Evolutionary conservation across 164 flowering plant species (phyloP), one percentile per base, ranked within the genome.

Genomic region (Liquidambar formosana): DNA sequence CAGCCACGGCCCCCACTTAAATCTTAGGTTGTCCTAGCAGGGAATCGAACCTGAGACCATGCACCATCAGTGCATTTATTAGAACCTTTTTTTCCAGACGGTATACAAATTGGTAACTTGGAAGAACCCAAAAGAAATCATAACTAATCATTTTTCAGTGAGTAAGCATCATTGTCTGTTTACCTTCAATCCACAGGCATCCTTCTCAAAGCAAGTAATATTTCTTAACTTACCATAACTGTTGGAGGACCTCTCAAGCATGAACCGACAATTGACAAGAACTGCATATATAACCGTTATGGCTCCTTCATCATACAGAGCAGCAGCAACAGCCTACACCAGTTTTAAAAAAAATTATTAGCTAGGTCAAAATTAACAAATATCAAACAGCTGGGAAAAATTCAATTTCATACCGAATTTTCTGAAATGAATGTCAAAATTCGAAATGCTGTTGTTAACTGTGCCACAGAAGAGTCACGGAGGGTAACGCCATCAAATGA

Each of bases 371-470:
- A 64, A 45, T 27, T 58, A 53, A 47, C 0, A 12, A 16, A 54
- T 4, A 21, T 26, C 52, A 52, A 27, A 18, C 6, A 49, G 45
- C 27, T 43, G 4, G 52, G 25, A 64, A 46, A 47, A 4, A 54
- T 25, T 22, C 10, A 56, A 44, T 47, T 19, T 57, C 91, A 65
- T 87, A 96, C 99, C 69, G 95, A 69, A 71, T 90, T 89, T 75
- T 92, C 99, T n/a, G 99, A 83, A 79, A 96, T 85, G 74, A 84
- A 88, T 48, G 99, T 91, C 78, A 96, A 81, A 80, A 96, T 96
- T 46, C 95, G 82, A 60, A 96, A 79, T 58, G 97, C 83, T 41
- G 99, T 93, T 15, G 97, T 96, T 70, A 96, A 70, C 80, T 96
- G 98, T 43, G 91, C 88, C 64, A 96, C 75, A 14, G 97, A 84